Conservation (phyloP, 192 early-diverging fungal species). For the Haplosporangium gracile region DNA sequence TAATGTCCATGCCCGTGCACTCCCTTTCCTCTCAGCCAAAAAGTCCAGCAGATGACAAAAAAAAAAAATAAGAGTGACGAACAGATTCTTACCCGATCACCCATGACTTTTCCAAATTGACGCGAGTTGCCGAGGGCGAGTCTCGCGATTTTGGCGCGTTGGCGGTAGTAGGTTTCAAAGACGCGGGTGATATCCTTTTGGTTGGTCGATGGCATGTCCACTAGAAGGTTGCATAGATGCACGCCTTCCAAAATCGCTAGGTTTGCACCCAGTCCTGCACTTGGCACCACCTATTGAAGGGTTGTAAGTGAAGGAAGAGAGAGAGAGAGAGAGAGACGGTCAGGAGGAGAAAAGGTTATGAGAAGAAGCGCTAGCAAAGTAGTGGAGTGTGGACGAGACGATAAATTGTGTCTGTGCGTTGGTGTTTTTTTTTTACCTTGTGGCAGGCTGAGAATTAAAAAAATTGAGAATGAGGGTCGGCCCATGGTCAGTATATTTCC, state of each 20-base stretch:
- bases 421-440: slow-evolving; percentile 24
- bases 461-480: neutral
- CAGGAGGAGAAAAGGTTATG: neutral
- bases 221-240: slow-evolving; percentile 42
- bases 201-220: slow-evolving; percentile 25
- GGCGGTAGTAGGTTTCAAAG: slow-evolving; percentile 34
- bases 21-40: too few relatives aligned
- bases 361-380: neutral
- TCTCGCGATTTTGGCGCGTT: slow-evolving; percentile 33
- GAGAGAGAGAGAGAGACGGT: neutral
- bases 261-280: slow-evolving; percentile 51
- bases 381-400: too few relatives aligned
- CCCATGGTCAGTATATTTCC: neutral
- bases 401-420: neutral
- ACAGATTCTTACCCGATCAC: slow-evolving; percentile 27
- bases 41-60: neutral
- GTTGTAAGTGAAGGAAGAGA: too few relatives aligned
- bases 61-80: neutral
- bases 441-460: slow-evolving; percentile 34
- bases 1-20: too few relatives aligned
- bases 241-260: slow-evolving; percentile 44
- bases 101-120: slow-evolving; percentile 54
- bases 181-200: slow-evolving; percentile 26
- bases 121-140: slow-evolving; percentile 39
- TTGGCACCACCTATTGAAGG: slow-evolving; percentile 36